A percentile compares a stretch with the other conserved stretches of the same genome.
phyloP scores from a whole-genome alignment of 768 basidiomycete species.

The Mycena galericulata region DNA sequence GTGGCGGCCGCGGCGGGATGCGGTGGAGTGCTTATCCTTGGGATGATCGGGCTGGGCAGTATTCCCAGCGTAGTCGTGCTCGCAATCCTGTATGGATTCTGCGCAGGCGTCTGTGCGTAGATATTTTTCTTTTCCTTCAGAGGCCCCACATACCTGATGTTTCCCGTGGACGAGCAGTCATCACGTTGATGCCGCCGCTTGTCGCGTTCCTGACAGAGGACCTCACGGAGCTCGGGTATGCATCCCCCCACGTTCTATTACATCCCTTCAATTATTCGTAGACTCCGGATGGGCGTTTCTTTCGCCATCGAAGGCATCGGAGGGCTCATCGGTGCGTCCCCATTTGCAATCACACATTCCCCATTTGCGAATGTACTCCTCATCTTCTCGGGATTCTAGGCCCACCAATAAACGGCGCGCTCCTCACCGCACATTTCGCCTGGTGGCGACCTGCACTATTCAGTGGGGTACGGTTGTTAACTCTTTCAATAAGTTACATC shows the following conservation, averaged over 20 bases:
- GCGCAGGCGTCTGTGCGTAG: conserved; percentile 47
- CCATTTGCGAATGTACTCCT: too few relatives aligned
- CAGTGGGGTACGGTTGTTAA: too few relatives aligned
- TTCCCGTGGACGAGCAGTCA: conserved; percentile 36
- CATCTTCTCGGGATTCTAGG: too few relatives aligned
- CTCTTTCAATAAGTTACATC: too few relatives aligned
- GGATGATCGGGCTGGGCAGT: conserved; percentile 46
- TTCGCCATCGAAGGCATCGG: background rate
- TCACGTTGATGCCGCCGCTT: conserved; percentile 45
- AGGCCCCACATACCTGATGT: conserved; percentile 5
- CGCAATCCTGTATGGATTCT: conserved; percentile 48
- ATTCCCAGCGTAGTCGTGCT: conserved; percentile 40
- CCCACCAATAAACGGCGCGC: conserved; percentile 43
- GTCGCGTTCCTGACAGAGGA: conserved; percentile 45
- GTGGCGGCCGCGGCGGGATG: conserved; percentile 38
- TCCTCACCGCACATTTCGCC: conserved; percentile 36
- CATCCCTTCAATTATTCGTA: background rate
- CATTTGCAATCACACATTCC: too few relatives aligned
- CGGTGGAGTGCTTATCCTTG: conserved; percentile 44
- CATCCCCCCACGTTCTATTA: background rate
- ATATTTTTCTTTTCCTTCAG: background rate
- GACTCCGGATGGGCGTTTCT: background rate
- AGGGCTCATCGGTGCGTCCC: background rate
- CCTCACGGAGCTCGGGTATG: conserved; percentile 49
- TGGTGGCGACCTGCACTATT: too few relatives aligned